Evolutionary conservation across 495 filamentous ascomycete species (phyloP).

Genomic region (Amphirosellinia nigrospora): DNA sequence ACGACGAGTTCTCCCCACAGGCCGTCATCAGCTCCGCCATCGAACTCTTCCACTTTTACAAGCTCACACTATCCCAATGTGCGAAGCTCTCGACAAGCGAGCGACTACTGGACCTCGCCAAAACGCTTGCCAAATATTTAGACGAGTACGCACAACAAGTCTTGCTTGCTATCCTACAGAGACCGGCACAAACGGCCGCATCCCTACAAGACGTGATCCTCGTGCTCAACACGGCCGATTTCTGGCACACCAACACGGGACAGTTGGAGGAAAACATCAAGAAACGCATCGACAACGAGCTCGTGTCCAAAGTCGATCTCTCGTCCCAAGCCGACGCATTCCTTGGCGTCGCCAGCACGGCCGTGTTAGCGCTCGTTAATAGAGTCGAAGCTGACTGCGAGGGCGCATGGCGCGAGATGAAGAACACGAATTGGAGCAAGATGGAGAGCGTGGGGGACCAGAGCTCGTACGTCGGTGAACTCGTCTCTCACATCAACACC

Average conservation of each 20-base stretch:
- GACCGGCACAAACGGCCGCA: conserved; percentile 62
- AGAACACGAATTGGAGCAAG: conserved; percentile 92
- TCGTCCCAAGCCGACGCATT: conserved; percentile 94
- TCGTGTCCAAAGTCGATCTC: conserved; percentile 78
- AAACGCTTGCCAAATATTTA: conserved; percentile 87
- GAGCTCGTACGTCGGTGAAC: conserved; percentile 85
- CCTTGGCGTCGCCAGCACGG: conserved; percentile 90
- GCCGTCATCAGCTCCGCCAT: conserved; percentile 92
- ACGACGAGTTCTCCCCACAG: conserved; percentile 92
- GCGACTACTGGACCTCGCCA: conserved; percentile 83
- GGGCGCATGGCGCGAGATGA: conserved; percentile 94
- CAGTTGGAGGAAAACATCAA: conserved; percentile 96
- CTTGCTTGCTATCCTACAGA: conserved; percentile 75
- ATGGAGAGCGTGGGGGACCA: conserved; percentile 96
- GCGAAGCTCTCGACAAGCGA: conserved; percentile 92
- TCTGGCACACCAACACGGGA: conserved; percentile 90
- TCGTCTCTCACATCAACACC: conserved; percentile 72
- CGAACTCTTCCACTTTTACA: conserved; percentile 96
- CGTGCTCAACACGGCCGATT: conserved; percentile 95
- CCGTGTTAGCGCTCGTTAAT: conserved; percentile 81
- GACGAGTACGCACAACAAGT: conserved; percentile 96
- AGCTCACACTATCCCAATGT: conserved; percentile 87
- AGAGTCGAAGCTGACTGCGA: conserved; percentile 84
- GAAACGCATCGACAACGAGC: conserved; percentile 78
- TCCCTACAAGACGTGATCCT: conserved; percentile 78